Percentiles rank a stretch among this genome's conserved stretches.
Conservation (phyloP, 2,329 filamentous ascomycete genomes). For the Pochonia chlamydosporia region DNA sequence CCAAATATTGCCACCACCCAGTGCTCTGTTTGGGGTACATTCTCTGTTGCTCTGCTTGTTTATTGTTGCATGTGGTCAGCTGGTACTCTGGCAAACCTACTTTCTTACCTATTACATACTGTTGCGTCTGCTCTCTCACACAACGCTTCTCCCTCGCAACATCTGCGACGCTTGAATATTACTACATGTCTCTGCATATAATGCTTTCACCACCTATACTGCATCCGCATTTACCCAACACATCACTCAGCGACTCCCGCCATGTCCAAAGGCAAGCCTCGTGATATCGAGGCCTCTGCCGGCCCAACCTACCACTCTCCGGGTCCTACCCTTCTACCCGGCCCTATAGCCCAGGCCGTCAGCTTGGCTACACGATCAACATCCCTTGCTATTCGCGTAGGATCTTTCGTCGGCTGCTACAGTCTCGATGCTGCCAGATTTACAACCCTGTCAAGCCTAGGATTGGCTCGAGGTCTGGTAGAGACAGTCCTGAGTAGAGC, state of each 20-base stretch:
- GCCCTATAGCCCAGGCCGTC: constrained; percentile 50
- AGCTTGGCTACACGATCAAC: constrained; percentile 57
- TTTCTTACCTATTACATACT: neutral
- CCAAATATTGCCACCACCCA: constrained; percentile 4
- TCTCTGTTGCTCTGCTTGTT: neutral
- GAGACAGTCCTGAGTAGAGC: constrained; percentile 49
- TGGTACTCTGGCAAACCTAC: no score
- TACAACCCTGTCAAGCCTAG: constrained; percentile 52
- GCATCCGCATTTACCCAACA: neutral
- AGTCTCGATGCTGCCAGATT: constrained; percentile 48
- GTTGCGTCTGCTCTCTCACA: no score
- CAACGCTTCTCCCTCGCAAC: neutral
- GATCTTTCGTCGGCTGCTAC: constrained; percentile 45
- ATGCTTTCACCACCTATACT: neutral
- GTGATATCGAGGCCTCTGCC: constrained; percentile 11
- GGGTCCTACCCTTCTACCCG: constrained; percentile 48
- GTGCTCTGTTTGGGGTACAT: neutral
- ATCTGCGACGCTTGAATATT: neutral
- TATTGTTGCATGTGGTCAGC: neutral
- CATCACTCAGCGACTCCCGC: neutral
- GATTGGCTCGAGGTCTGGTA: constrained; percentile 48
- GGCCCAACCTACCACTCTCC: constrained; percentile 15
- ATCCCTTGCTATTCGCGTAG: constrained; percentile 48
- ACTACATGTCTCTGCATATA: neutral
- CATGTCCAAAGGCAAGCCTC: constrained; percentile 3